Conservation (phyloP, 2,329 filamentous ascomycete genomes). For the Penicillium capsulatum region DNA sequence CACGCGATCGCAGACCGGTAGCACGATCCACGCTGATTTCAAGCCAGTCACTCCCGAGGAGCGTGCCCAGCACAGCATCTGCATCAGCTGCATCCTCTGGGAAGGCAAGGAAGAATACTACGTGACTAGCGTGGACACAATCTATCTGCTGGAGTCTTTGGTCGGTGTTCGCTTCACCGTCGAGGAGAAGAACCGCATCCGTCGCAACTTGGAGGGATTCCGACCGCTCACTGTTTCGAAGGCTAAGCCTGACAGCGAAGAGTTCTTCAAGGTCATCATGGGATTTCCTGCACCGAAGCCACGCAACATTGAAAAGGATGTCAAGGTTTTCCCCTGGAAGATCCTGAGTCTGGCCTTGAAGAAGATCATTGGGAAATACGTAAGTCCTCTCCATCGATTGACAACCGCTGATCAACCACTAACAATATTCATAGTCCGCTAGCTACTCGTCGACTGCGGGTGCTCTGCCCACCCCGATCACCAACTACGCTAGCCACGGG, state of each 20-base stretch:
- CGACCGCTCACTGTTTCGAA: conserved; percentile 91
- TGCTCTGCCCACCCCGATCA: conserved; percentile 39
- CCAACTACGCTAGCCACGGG: conserved; percentile 41
- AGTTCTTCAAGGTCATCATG: conserved; percentile 99
- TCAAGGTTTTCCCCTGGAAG: conserved; percentile 98
- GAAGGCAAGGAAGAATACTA: conserved; percentile 84
- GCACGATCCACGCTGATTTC: conserved; percentile 76
- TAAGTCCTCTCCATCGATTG: conserved; percentile 42
- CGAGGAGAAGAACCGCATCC: conserved; percentile 97
- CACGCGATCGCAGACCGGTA: conserved; percentile 73
- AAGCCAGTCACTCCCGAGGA: conserved; percentile 73
- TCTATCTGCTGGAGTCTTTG: conserved; percentile 86
- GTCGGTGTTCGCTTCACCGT: conserved; percentile 85
- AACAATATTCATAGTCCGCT: conserved; percentile 50
- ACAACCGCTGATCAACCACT: conserved; percentile 13
- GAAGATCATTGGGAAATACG: conserved; percentile 98
- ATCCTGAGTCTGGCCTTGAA: conserved; percentile 80
- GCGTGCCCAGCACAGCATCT: conserved; percentile 76
- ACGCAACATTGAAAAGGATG: conserved; percentile 96
- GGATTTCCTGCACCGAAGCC: conserved; percentile 92
- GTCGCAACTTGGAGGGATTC: conserved; percentile 92
- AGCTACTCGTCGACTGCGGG: conserved; percentile 64
- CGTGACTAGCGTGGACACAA: conserved; percentile 95
- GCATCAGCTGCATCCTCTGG: conserved; percentile 98
- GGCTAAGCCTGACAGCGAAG: conserved; percentile 83